Percentiles rank a stretch among this genome's conserved stretches.
phyloP scores from a whole-genome alignment of 225 moss, liverwort and hornwort genomes.

The Pseudisothecium myosuroides region DNA sequence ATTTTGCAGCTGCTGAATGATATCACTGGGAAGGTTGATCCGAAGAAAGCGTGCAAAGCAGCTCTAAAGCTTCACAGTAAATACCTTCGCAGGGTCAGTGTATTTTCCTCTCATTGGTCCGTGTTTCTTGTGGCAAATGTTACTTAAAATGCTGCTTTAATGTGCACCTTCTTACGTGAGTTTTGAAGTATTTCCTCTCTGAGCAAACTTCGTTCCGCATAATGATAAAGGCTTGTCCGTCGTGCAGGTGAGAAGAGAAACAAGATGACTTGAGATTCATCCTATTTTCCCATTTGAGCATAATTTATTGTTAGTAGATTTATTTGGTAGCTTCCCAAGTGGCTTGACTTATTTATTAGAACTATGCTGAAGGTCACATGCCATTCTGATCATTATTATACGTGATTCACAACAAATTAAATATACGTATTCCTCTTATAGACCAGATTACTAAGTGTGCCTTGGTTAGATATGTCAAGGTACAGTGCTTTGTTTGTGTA shows the following conservation, averaged over 20 bases:
- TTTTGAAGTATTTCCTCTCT: background rate
- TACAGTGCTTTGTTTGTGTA: background rate
- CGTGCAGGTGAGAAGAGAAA: slow-evolving; percentile 27
- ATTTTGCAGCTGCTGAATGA: slow-evolving; percentile 79
- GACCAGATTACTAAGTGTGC: background rate
- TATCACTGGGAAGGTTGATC: slow-evolving; percentile 83
- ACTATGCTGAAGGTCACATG: background rate
- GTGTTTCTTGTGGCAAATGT: background rate
- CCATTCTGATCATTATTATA: background rate
- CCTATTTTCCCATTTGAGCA: background rate
- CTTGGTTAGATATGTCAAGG: background rate
- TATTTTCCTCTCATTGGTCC: background rate
- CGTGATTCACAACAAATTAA: background rate
- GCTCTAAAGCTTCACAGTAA: slow-evolving; percentile 87
- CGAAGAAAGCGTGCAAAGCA: slow-evolving; percentile 76
- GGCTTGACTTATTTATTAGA: background rate
- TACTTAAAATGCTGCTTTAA: background rate
- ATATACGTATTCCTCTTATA: background rate
- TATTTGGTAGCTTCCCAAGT: background rate
- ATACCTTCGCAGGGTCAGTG: slow-evolving; percentile 68
- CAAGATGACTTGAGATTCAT: background rate
- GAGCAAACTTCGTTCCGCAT: background rate
- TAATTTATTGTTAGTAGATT: background rate
- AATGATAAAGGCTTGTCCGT: background rate
- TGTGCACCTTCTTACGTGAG: background rate